Percentiles rank a stretch among this genome's conserved stretches.
Conservation (phyloP, 2,329 filamentous ascomycete species). For the Alternaria ethzedia region DNA sequence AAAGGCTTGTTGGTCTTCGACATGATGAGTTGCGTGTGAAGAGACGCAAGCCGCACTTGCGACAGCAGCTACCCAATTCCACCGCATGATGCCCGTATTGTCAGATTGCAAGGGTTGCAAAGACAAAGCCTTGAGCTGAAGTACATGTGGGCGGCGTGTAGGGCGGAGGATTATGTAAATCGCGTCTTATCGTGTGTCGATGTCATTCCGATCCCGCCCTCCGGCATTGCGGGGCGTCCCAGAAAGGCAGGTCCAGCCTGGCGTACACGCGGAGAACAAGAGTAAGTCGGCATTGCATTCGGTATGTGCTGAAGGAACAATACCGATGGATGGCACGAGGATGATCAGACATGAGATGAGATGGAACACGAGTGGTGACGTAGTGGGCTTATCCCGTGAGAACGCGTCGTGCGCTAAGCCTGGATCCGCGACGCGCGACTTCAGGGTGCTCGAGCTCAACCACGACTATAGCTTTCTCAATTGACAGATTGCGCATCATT, state of each 20-base stretch:
- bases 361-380: slow-evolving; percentile 31
- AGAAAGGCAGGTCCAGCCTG: slow-evolving; percentile 29
- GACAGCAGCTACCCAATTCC: slow-evolving; percentile 14
- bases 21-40: slow-evolving; percentile 39
- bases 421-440: slow-evolving; percentile 1
- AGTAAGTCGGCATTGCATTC: background rate
- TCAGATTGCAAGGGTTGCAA: background rate
- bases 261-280: background rate
- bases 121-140: background rate
- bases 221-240: slow-evolving; percentile 27
- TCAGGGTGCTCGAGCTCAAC: background rate
- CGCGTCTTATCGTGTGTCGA: slow-evolving; percentile 31
- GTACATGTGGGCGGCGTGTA: slow-evolving; percentile 15
- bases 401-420: slow-evolving; percentile 29
- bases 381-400: slow-evolving; percentile 35
- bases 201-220: slow-evolving; percentile 18
- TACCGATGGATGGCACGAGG: background rate
- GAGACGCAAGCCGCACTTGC: slow-evolving; percentile 25
- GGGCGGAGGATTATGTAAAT: slow-evolving; percentile 40
- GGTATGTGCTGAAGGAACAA: background rate
- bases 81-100: slow-evolving; percentile 23
- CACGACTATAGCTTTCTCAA: slow-evolving; percentile 1
- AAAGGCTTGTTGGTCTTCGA: slow-evolving; percentile 35
- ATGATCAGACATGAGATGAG: background rate
- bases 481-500: background rate